Conservation (phyloP, 768 basidiomycete genomes). For the Roridomyces roridus region DNA sequence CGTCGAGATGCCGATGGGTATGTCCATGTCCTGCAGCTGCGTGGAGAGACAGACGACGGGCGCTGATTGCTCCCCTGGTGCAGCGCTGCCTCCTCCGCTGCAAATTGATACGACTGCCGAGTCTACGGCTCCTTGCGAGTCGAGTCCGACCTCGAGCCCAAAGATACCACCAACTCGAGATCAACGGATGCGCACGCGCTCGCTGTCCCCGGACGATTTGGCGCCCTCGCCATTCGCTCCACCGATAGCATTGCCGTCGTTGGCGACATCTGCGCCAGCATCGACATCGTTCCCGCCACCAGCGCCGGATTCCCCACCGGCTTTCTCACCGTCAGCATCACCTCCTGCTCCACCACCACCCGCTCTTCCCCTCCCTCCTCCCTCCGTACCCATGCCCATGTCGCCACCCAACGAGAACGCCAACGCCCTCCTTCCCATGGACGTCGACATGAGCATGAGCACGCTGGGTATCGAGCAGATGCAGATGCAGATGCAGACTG, state of each 20-base stretch:
- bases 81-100: neutral
- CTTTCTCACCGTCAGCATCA: neutral
- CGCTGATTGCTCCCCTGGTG: neutral
- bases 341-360: neutral
- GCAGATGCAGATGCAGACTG: neutral
- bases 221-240: conserved; percentile 23
- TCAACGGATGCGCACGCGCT: neutral
- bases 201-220: conserved; percentile 22
- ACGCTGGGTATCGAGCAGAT: neutral
- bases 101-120: neutral
- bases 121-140: neutral
- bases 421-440: neutral
- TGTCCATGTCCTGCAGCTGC: neutral
- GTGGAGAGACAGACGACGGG: neutral
- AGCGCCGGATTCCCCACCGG: too few relatives aligned
- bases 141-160: neutral
- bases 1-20: neutral
- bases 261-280: neutral
- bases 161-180: neutral
- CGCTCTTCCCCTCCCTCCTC: too few relatives aligned
- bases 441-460: neutral
- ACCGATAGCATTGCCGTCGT: neutral
- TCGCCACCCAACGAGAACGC: neutral
- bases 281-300: neutral
- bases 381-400: too few relatives aligned